Base-by-base conservation (phyloP, 1,284 basidiomycete genomes). In the Boletus semigastroideus region DNA sequence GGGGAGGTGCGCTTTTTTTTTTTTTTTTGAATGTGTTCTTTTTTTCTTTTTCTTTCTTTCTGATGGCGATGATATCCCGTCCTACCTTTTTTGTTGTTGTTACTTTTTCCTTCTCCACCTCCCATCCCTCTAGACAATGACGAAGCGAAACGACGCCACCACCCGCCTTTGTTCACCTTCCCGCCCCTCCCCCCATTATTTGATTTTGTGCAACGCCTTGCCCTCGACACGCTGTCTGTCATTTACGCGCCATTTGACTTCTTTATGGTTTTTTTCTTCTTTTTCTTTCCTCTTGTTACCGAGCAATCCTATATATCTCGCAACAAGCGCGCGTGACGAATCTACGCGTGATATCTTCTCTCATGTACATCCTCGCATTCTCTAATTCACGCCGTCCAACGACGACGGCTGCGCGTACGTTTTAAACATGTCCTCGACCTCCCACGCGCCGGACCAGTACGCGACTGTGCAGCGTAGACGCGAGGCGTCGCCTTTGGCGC, bases 381-480 rank as follows among this genome's bases (percentile, higher is more conserved):
- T 38, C 37, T 38, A 60, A 30, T 60, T 58, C 34, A 46, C 9
- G 13, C 2, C 33, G 14, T 13, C 37, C 39, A 51, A 39, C 27
- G 60, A 63, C 17, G 52, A 40, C 22, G 5, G 1, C 16, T 51
- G 20, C 2, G 55, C 53, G 19, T 54, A 56, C 41, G 49, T 27
- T n/a, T 59, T 60, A 60, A 91, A 87, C 41, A 80, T 81, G 71
- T 94, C 91, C 68, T 97, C 94, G 44, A 94, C 85, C 68, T 96
- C 90, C 94, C 94, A 97, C 45, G 93, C 94, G 42, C 92, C 92
- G 13, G 83, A 84, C 94, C 94, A 97, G 63, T 90, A 86, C 61
- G 83, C 79, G 56, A 94, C 78, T 48, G 84, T 71, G 58, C 87
- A 87, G 56, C 82, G 79, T 56, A 95, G 74, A 14, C 88, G 87